Conservation (phyloP, 192 early-diverging fungal genomes). For the Coemansia sp. region DNA sequence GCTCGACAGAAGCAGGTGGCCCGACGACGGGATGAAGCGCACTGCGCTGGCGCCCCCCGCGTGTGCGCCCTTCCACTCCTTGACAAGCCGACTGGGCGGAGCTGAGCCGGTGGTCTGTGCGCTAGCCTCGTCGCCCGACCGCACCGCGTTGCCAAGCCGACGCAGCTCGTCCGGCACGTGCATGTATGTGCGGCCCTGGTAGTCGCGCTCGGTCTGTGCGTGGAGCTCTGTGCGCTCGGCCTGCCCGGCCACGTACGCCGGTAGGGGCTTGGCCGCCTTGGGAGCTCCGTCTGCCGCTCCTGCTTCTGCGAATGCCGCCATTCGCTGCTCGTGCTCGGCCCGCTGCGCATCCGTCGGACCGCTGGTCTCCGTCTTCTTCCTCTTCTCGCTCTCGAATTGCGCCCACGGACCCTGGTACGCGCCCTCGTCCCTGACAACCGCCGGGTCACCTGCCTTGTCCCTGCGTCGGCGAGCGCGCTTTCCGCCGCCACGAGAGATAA, state of each 20-base stretch:
- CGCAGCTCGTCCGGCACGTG: constrained; percentile 87
- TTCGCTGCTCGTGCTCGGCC: constrained; percentile 40
- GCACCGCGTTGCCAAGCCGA: constrained; percentile 69
- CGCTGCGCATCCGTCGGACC: constrained; percentile 61
- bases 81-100: constrained; percentile 75
- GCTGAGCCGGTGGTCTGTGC: constrained; percentile 52
- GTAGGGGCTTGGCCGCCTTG: constrained; percentile 20
- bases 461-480: constrained; percentile 13
- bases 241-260: constrained; percentile 42
- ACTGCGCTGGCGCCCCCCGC: constrained; percentile 89
- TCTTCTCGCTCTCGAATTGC: constrained; percentile 73
- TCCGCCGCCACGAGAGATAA: too few species aligned
- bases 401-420: constrained; percentile 94
- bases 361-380: constrained; percentile 14
- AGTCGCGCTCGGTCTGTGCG: constrained; percentile 83
- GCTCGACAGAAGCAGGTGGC: constrained; percentile 85
- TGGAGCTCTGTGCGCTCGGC: constrained; percentile 85
- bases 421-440: constrained; percentile 69
- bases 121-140: constrained; percentile 55
- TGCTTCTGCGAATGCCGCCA: constrained; percentile 9
- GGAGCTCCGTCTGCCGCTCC: constrained; percentile 21
- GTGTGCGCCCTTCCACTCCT: constrained; percentile 88
- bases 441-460: constrained; percentile 76
- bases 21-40: constrained; percentile 85
- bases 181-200: constrained; percentile 96